Conservation (phyloP, 2,329 filamentous ascomycete genomes). For the Hymenoscyphus fructigenus region DNA sequence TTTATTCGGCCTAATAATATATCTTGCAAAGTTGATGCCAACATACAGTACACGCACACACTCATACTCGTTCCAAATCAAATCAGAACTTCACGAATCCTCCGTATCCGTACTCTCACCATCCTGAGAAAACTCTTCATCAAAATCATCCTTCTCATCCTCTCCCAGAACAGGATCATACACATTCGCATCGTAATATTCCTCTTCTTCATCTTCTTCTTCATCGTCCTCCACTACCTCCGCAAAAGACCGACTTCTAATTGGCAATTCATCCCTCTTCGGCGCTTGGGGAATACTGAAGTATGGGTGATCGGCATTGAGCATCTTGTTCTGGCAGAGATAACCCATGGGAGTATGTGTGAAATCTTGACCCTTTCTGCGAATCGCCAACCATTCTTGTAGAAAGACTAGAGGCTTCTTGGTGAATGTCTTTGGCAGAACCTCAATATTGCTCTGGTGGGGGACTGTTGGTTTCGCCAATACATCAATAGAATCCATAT, state of each 20-base stretch:
- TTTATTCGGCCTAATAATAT: not conserved
- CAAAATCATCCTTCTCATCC: not conserved
- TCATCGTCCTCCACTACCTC: no score
- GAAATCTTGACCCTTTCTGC: constrained; percentile 56
- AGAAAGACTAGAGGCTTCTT: constrained; percentile 47
- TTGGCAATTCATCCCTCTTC: no score
- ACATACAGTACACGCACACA: no score
- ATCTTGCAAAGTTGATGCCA: no score
- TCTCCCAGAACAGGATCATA: not conserved
- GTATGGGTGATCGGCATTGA: constrained; percentile 51
- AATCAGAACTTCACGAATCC: not conserved
- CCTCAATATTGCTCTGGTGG: not conserved
- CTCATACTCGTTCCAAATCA: no score
- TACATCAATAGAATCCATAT: not conserved
- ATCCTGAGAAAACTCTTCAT: not conserved
- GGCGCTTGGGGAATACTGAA: constrained; percentile 37
- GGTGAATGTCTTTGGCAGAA: constrained; percentile 27
- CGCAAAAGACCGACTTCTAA: no score
- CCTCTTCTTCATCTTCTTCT: no score
- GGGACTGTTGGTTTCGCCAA: not conserved
- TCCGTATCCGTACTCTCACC: not conserved
- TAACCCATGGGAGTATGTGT: constrained; percentile 57
- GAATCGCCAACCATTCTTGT: constrained; percentile 55
- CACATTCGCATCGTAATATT: no score
- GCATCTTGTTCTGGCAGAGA: constrained; percentile 39